A percentile compares a stretch with the other conserved stretches of the same genome.
Evolutionary conservation across 2,329 filamentous ascomycete species (phyloP).

Genomic region (Arthroderma sp.): DNA sequence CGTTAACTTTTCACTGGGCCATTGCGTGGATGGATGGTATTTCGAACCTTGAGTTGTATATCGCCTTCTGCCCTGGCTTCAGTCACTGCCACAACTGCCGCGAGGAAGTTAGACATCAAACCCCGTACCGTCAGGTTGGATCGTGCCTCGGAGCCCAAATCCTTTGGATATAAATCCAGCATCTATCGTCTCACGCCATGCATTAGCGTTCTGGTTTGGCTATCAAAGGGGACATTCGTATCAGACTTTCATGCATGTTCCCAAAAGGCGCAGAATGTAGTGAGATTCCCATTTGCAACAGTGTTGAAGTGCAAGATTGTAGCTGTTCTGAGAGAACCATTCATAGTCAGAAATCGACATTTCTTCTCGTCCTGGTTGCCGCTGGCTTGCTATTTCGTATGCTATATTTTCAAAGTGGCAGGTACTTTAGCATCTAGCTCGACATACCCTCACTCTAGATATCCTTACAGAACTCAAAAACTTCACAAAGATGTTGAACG

Average conservation of each 20-base stretch:
- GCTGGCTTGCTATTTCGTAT: not conserved
- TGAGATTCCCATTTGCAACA: constrained; percentile 44
- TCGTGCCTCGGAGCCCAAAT: constrained; percentile 10
- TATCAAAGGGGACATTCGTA: not conserved
- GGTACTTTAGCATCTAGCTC: not conserved
- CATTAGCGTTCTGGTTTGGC: not conserved
- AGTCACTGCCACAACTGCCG: constrained; percentile 31
- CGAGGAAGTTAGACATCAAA: constrained; percentile 60
- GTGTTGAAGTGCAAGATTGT: constrained; percentile 60
- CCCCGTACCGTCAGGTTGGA: constrained; percentile 45
- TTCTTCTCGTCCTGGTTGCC: constrained; percentile 20
- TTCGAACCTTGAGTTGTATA: constrained; percentile 25
- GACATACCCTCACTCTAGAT: constrained; percentile 16
- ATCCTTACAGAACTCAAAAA: constrained; percentile 38
- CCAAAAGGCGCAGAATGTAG: constrained; percentile 43
- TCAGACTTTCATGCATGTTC: constrained; percentile 30
- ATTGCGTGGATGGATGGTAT: not conserved
- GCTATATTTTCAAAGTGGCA: not conserved
- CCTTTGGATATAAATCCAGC: constrained; percentile 24
- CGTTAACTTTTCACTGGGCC: not conserved
- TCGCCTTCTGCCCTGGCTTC: constrained; percentile 36
- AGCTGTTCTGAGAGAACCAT: constrained; percentile 74
- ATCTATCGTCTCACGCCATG: constrained; percentile 30
- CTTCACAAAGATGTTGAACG: constrained; percentile 39
- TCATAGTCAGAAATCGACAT: constrained; percentile 57